phyloP scores from a whole-genome alignment of 129 eudicot genomes.

The Ambrosia artemisiifolia region DNA sequence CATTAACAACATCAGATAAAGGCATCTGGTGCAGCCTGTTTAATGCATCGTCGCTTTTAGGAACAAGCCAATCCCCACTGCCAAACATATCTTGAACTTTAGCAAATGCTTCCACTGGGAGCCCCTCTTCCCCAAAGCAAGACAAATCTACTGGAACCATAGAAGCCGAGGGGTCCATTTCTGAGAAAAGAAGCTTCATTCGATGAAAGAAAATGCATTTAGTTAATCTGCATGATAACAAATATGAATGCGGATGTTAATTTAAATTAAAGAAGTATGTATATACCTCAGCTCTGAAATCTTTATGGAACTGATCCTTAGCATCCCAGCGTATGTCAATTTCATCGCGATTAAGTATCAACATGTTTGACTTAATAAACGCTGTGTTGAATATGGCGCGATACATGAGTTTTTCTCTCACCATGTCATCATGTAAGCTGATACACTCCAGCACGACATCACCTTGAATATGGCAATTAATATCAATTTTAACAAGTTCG shows the following conservation, averaged over 20 bases:
- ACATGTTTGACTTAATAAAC: slow-evolving; percentile 79
- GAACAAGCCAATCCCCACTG: slow-evolving; percentile 79
- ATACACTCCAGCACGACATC: slow-evolving; percentile 93
- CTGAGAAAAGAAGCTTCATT: slow-evolving; percentile 92
- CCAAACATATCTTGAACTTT: slow-evolving; percentile 86
- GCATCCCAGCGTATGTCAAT: slow-evolving; percentile 76
- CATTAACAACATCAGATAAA: slow-evolving; percentile 38
- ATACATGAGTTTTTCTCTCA: slow-evolving; percentile 72
- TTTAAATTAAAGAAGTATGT: not conserved
- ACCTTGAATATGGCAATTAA: slow-evolving; percentile 84
- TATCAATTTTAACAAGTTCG: slow-evolving; percentile 83
- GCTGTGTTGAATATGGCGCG: slow-evolving; percentile 90
- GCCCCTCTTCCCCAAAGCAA: slow-evolving; percentile 88
- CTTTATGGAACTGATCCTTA: slow-evolving; percentile 76
- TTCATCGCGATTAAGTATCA: slow-evolving; percentile 85
- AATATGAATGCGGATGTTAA: slow-evolving; percentile 8
- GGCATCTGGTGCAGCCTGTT: slow-evolving; percentile 52
- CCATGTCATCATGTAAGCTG: slow-evolving; percentile 71
- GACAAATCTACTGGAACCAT: slow-evolving; percentile 54
- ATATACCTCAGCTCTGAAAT: slow-evolving; percentile 86
- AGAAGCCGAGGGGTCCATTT: slow-evolving; percentile 74
- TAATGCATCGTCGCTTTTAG: slow-evolving; percentile 62
- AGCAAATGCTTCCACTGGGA: slow-evolving; percentile 94
- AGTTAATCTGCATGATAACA: slow-evolving; percentile 9
- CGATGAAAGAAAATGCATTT: slow-evolving; percentile 16